Conservation (phyloP, 352 stramenopile species). For the Phytophthora agathidicida region DNA sequence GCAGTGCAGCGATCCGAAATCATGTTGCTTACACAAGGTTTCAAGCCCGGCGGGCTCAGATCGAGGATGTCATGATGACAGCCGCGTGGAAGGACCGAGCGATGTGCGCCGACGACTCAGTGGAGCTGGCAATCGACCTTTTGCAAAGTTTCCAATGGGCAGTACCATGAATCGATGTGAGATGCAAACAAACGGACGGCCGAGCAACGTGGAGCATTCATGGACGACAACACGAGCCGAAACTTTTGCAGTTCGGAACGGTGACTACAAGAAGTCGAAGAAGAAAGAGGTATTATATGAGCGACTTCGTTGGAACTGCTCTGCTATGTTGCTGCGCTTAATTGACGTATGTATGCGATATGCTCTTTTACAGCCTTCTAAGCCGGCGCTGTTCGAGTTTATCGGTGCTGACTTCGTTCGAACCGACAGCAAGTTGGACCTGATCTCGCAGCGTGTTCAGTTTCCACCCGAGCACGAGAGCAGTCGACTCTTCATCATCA, state of each 20-base stretch:
- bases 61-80: slow-evolving; percentile 3
- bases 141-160: slow-evolving; percentile 59
- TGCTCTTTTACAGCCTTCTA: slow-evolving; percentile 43
- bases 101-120: slow-evolving; percentile 12
- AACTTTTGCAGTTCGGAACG: slow-evolving; percentile 72
- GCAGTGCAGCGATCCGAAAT: slow-evolving; percentile 46
- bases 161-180: slow-evolving; percentile 60
- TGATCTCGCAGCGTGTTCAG: slow-evolving; percentile 76
- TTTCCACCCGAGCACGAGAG: slow-evolving; percentile 59
- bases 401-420: slow-evolving; percentile 75
- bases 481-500: slow-evolving; percentile 81
- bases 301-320: not conserved
- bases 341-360: no score
- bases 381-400: slow-evolving; percentile 78
- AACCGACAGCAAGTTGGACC: slow-evolving; percentile 73
- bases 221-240: slow-evolving; percentile 58
- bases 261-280: slow-evolving; percentile 84
- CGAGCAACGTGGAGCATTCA: slow-evolving; percentile 60
- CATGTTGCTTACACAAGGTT: slow-evolving; percentile 65
- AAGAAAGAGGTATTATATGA: slow-evolving; percentile 85
- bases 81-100: slow-evolving; percentile 1
- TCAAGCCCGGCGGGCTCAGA: not conserved
- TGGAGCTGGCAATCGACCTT: slow-evolving; percentile 10
- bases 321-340: not conserved
- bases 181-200: slow-evolving; percentile 51